Percentiles rank a stretch among this genome's conserved stretches.
These are phyloP conservation scores for Malus hybrid DNA, from an alignment of 331 rosid species.

Conservation along the genomic window DNA sequence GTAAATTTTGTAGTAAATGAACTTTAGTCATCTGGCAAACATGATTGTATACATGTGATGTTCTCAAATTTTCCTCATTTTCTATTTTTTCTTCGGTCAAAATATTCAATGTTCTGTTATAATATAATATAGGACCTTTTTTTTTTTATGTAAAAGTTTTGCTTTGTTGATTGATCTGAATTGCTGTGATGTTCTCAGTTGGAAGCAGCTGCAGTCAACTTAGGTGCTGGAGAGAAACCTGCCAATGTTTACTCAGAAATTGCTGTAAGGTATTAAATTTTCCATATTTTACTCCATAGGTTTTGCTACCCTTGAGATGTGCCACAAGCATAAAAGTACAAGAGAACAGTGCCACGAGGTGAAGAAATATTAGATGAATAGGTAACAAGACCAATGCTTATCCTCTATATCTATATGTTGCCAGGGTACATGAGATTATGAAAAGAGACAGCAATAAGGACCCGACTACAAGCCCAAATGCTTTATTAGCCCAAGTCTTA, in stretches of 20 bases:
- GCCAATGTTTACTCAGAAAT: slow-evolving; percentile 87
- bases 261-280: slow-evolving; percentile 45
- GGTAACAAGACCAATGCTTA: neutral
- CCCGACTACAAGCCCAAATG: slow-evolving; percentile 48
- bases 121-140: neutral
- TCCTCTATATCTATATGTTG: slow-evolving; percentile 17
- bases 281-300: neutral
- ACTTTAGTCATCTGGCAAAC: neutral
- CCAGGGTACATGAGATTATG: slow-evolving; percentile 78
- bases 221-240: slow-evolving; percentile 66
- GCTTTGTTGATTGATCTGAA: slow-evolving; percentile 16
- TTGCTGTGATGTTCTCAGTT: slow-evolving; percentile 33
- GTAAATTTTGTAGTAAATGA: neutral
- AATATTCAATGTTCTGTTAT: neutral
- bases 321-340: neutral
- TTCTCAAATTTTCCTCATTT: neutral
- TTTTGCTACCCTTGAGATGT: neutral
- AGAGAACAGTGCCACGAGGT: neutral
- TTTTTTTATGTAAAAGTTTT: neutral
- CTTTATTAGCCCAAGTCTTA: slow-evolving; percentile 55
- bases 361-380: neutral
- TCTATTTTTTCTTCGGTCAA: neutral
- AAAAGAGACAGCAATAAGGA: slow-evolving; percentile 58
- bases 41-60: neutral
- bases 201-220: slow-evolving; percentile 90